Conservation (phyloP, 2,329 filamentous ascomycete species). For the Xylaria sp. region DNA sequence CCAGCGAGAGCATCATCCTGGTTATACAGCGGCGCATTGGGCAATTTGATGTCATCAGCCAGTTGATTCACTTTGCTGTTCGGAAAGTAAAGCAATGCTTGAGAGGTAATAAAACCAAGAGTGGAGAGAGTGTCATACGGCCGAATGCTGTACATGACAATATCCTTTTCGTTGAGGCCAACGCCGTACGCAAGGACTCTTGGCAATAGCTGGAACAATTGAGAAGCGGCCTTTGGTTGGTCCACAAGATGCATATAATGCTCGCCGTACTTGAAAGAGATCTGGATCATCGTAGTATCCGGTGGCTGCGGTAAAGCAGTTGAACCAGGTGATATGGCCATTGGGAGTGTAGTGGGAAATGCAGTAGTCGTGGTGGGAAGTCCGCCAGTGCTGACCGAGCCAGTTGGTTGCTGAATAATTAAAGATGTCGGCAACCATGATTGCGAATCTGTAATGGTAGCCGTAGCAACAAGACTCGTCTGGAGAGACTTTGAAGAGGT, state of each 20-base stretch:
- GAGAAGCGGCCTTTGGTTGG: constrained; percentile 73
- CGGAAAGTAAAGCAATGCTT: constrained; percentile 79
- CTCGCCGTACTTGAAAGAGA: constrained; percentile 80
- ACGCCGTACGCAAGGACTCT: constrained; percentile 68
- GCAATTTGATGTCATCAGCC: constrained; percentile 70
- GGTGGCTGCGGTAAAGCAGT: constrained; percentile 58
- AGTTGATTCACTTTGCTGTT: constrained; percentile 70
- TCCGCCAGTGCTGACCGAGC: constrained; percentile 46
- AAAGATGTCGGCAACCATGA: constrained; percentile 66
- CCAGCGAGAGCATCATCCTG: constrained; percentile 68
- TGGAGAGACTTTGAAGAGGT: constrained; percentile 27
- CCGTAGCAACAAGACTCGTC: constrained; percentile 51
- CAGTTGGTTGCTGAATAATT: constrained; percentile 56
- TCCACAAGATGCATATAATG: constrained; percentile 84
- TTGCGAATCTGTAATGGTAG: constrained; percentile 50
- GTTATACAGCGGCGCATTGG: constrained; percentile 76
- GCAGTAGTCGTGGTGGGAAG: constrained; percentile 54
- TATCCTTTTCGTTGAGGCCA: constrained; percentile 60
- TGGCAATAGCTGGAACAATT: constrained; percentile 84
- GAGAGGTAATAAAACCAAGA: constrained; percentile 80
- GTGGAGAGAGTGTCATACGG: constrained; percentile 74
- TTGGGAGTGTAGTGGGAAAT: constrained; percentile 72
- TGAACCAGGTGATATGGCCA: constrained; percentile 73
- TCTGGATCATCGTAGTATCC: constrained; percentile 75
- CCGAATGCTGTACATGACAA: constrained; percentile 73